Evolutionary conservation across 2,329 filamentous ascomycete genomes (phyloP), one percentile per base, ranked within the genome.

Genomic region (Amesomyces nigricolor): DNA sequence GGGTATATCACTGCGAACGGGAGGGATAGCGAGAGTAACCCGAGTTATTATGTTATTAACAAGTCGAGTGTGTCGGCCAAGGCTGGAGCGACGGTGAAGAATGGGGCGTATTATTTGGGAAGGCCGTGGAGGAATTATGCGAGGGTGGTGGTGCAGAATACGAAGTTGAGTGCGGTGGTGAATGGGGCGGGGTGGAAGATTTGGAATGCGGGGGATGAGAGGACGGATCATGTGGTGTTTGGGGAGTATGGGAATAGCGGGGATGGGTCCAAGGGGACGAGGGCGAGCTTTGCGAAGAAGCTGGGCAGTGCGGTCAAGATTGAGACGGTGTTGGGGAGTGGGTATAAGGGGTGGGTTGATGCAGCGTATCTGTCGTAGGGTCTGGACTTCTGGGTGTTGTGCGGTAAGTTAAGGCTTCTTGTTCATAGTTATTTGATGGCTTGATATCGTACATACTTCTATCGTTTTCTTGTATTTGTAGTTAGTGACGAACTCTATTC

Each of bases 161-260:
- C 78, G 0, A 65, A 65, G 32, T 70, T 87, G 68, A 73, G 72
- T 8, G 68, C 70, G 22, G 79, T 86, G 17, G 76, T 87, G 63
- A 84, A 85, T 62, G 57, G 72, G 2, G 76, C 76, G 0, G 84
- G 83, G 0, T 87, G 84, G 83, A 66, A 62, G 2, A 64, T 71
- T 29, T 87, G 83, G 83, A 75, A 75, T 55, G 69, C 61, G 1
- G 71, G 70, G 2, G 71, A 76, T 43, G 65, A 72, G n/a, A 72
- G 75, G 37, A 82, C 79, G 1, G 72, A 71, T 35, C 69, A 79
- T 43, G 78, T 85, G 1, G 67, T 72, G 26, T 86, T 80, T 59
- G 79, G 70, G 9, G 84, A 87, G 72, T 86, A 78, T 63, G 68
- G 62, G 17, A 87, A 87, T 67, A 75, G 74, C 1, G 84, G 84